Percentiles rank a stretch among this genome's conserved stretches.
Evolutionary conservation across 2,329 filamentous ascomycete genomes (phyloP).

Genomic region (Kalaharituber pfeilii): DNA sequence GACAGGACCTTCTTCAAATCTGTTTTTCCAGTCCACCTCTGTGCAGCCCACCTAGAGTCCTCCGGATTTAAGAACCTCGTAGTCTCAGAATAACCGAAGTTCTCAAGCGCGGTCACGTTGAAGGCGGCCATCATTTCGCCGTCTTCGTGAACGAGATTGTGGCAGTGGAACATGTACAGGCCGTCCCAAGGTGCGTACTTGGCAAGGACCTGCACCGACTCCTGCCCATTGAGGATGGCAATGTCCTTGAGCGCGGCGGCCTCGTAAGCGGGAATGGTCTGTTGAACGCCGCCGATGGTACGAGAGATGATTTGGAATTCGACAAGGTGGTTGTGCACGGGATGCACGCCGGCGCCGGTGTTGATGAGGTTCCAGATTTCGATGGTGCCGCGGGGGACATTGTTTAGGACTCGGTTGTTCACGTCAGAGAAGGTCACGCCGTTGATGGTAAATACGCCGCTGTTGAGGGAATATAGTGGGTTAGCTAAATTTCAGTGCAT

Average conservation of each 20-base stretch:
- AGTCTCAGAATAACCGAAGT: constrained; percentile 27
- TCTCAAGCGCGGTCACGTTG: constrained; percentile 28
- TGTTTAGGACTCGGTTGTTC: constrained; percentile 34
- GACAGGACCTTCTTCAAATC: constrained; percentile 10
- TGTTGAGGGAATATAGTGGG: too few species aligned
- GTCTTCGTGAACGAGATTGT: constrained; percentile 33
- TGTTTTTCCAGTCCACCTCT: constrained; percentile 20
- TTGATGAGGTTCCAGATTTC: constrained; percentile 37
- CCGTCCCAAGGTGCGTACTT: constrained; percentile 37
- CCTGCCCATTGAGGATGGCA: constrained; percentile 36
- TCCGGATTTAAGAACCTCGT: constrained; percentile 18
- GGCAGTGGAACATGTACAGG: constrained; percentile 35
- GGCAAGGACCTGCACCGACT: constrained; percentile 36
- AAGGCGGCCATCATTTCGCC: constrained; percentile 34
- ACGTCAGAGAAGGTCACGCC: constrained; percentile 33
- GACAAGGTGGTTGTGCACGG: constrained; percentile 41
- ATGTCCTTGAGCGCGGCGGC: constrained; percentile 40
- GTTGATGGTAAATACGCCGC: constrained; percentile 36
- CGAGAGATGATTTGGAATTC: constrained; percentile 40
- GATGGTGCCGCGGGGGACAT: constrained; percentile 32
- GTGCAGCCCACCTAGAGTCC: constrained; percentile 25
- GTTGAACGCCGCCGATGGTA: constrained; percentile 23
- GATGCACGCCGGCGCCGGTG: constrained; percentile 37
- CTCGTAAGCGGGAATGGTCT: constrained; percentile 36
- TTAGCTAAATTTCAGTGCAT: not conserved